Percentiles rank a stretch among this genome's conserved stretches.
Evolutionary conservation across 2,329 filamentous ascomycete species (phyloP).

Genomic region (Dissoconium aciculare): DNA sequence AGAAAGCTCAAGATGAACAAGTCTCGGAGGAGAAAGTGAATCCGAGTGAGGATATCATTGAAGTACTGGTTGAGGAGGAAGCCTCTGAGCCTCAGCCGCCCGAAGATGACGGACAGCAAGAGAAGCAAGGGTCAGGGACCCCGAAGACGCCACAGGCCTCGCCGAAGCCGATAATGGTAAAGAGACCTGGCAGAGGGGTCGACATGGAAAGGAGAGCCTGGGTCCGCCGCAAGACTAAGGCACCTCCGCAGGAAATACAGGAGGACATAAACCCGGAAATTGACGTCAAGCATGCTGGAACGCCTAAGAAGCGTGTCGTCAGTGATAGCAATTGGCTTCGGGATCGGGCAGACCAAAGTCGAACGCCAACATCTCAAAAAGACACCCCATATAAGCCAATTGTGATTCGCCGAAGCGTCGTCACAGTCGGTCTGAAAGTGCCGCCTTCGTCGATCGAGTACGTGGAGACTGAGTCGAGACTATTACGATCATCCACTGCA

Average conservation of each 20-base stretch:
- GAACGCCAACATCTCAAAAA: constrained; percentile 10
- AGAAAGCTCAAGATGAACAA: constrained; percentile 13
- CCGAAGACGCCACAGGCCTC: constrained; percentile 2
- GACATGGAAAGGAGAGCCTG: constrained; percentile 23
- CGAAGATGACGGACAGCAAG: not conserved
- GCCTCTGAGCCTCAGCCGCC: constrained; percentile 5
- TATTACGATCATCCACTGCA: not conserved
- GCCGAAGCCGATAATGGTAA: constrained; percentile 5
- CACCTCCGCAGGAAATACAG: constrained; percentile 6
- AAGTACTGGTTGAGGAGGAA: constrained; percentile 8
- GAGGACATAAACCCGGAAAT: constrained; percentile 27
- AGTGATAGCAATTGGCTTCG: constrained; percentile 74
- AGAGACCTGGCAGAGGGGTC: constrained; percentile 16
- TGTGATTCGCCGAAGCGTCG: constrained; percentile 18
- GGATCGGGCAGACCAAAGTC: constrained; percentile 17
- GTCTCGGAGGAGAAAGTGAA: constrained; percentile 4
- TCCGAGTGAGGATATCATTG: constrained; percentile 6
- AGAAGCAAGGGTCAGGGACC: not conserved
- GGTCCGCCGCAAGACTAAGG: constrained; percentile 23
- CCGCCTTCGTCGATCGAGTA: constrained; percentile 21
- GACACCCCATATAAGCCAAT: constrained; percentile 18
- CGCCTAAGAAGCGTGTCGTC: constrained; percentile 81
- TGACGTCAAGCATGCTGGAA: constrained; percentile 35
- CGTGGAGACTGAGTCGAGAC: constrained; percentile 12
- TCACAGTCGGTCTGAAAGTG: constrained; percentile 21